Conservation (phyloP, 2,329 filamentous ascomycete genomes). For the Fusarium multiceps region DNA sequence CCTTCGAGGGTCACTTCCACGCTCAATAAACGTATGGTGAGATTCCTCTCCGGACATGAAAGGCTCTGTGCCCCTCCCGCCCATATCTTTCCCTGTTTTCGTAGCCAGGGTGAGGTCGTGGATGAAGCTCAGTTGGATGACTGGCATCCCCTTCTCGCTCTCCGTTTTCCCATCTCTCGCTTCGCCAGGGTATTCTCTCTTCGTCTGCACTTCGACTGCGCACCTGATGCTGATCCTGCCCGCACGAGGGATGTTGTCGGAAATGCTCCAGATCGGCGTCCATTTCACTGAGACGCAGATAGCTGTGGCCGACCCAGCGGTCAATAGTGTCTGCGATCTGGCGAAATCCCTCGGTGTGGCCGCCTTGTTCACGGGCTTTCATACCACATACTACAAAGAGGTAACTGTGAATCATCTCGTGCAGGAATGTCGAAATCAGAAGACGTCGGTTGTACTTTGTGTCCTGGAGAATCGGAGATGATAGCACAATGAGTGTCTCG, state of each 20-base stretch:
- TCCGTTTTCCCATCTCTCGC: slow-evolving; percentile 36
- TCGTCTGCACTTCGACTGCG: slow-evolving; percentile 30
- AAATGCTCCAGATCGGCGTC: slow-evolving; percentile 71
- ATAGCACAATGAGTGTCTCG: slow-evolving; percentile 72
- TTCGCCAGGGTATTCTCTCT: slow-evolving; percentile 29
- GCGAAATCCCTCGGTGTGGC: slow-evolving; percentile 70
- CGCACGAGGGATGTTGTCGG: slow-evolving; percentile 44
- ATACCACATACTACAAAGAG: slow-evolving; percentile 72
- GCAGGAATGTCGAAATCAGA: slow-evolving; percentile 72
- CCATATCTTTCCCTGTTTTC: slow-evolving; percentile 52
- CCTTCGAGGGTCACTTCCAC: slow-evolving; percentile 32
- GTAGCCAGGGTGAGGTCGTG: slow-evolving; percentile 28
- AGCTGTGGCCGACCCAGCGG: slow-evolving; percentile 67
- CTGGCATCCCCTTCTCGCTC: slow-evolving; percentile 24
- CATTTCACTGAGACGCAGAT: slow-evolving; percentile 67
- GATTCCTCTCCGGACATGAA: slow-evolving; percentile 39
- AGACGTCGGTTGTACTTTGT: slow-evolving; percentile 68
- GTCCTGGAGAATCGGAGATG: slow-evolving; percentile 67
- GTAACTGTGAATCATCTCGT: slow-evolving; percentile 75
- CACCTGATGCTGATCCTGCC: slow-evolving; percentile 42
- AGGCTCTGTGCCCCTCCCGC: slow-evolving; percentile 49
- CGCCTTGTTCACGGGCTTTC: slow-evolving; percentile 64
- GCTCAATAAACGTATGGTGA: slow-evolving; percentile 49
- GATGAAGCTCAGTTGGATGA: slow-evolving; percentile 35
- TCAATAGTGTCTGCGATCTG: slow-evolving; percentile 70